Evolutionary conservation across 768 basidiomycete species (phyloP).

Genomic region (Pleurotus pulmonarius): DNA sequence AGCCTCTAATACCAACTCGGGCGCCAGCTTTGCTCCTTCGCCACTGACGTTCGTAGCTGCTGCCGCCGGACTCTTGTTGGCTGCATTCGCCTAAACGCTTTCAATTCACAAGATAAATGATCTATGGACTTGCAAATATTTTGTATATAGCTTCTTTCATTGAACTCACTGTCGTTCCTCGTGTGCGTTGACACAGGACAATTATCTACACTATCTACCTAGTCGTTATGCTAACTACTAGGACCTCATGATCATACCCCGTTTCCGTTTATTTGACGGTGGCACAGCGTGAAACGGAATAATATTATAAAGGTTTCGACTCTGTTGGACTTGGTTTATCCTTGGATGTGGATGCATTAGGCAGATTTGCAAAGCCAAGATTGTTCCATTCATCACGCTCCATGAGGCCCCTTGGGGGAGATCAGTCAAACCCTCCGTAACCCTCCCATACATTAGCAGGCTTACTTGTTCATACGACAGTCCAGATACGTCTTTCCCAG

Average conservation of each 20-base stretch:
- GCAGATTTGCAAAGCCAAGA: slow-evolving; percentile 66
- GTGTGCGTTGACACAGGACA: too few relatives aligned
- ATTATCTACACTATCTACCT: too few relatives aligned
- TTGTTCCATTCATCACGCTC: slow-evolving; percentile 84
- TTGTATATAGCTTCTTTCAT: too few relatives aligned
- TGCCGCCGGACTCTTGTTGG: neutral
- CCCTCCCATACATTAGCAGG: slow-evolving; percentile 3
- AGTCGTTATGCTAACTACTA: too few relatives aligned
- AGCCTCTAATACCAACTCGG: neutral
- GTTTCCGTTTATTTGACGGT: too few relatives aligned
- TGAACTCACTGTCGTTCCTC: too few relatives aligned
- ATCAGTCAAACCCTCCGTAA: neutral
- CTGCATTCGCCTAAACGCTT: neutral
- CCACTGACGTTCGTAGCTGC: neutral
- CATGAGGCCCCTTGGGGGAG: slow-evolving; percentile 71
- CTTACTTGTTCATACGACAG: slow-evolving; percentile 86
- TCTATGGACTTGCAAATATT: too few relatives aligned
- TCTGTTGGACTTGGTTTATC: neutral
- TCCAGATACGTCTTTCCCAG: slow-evolving; percentile 79
- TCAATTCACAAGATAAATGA: too few relatives aligned
- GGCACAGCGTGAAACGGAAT: too few relatives aligned
- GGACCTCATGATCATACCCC: too few relatives aligned
- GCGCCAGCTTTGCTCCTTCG: neutral
- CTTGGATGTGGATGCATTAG: neutral
- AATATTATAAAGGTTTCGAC: neutral